Base-by-base conservation (phyloP, 78 protist genomes). In the Pigoraptor vietnamica region DNA sequence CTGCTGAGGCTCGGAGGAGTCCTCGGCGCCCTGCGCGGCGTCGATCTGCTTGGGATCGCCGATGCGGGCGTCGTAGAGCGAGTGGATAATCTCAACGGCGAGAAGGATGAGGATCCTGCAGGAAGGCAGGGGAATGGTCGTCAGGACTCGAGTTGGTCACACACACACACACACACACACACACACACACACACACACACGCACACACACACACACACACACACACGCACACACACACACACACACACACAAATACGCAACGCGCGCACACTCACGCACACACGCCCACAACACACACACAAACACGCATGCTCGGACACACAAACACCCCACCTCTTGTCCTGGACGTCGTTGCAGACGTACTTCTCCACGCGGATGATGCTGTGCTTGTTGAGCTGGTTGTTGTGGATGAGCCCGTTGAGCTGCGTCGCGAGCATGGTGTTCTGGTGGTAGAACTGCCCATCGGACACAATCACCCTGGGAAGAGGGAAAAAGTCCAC, bases 341-440 rank as follows among this genome's bases (percentile, higher is more conserved):
- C 38, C 39, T 32, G 38, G 1, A 83, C 87, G 14, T 2, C 24
- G 38, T 83, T 83, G 87, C 38, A 24, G 36, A 83, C 37, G 38
- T 1, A 32, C 87, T 83, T 32, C 24, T 83, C 32, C 23, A 83
- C 38, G 39, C 87, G 87, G 1, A 83, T 34, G 38, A 34, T 34
- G 39, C 39, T 9, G 37, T 35, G 1, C 24, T 34, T 34, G 39
- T 9, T 10, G 87, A 83, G 23, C 39, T 35, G 24, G 23, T 83
- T 32, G 39, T 83, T 35, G 35, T 33, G 38, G 38, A 83, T 83
- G 36, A 83, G 2, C 37, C 1, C 1, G 87, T 83, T 83, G 87
- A 83, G 87, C 87, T 83, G 87, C 38, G 87, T 83, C 39, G 87
- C 87, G 23, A 83, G 87, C 87, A 83, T 83, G 35, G 87, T 32